Evolutionary conservation across 2,329 filamentous ascomycete genomes (phyloP), one percentile per base, ranked within the genome.

Genomic region (Cucurbitaria berberidis): DNA sequence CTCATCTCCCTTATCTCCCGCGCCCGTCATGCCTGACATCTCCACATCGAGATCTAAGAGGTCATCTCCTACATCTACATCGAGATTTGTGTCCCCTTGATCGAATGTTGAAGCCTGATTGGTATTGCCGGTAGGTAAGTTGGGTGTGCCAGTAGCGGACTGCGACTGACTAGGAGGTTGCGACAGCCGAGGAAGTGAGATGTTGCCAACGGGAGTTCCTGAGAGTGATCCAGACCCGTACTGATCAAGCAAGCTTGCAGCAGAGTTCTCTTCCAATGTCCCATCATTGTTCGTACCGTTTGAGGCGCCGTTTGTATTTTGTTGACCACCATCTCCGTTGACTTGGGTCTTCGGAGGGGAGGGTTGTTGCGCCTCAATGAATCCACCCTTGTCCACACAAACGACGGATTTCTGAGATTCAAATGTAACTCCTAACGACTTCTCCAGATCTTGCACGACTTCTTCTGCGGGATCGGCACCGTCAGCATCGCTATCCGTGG

Each of bases 301-400:
- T 32, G 75, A 68, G 8, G 70, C 70, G 32, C 74, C 74, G 51
- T 73, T 72, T 22, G 68, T 38, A 50, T 58, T 63, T 24, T 64
- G 59, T 30, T 60, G 60, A 32, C 55, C 50, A 29, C 64, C 68
- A 27, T 69, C 69, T 39, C 68, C 70, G 26, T 74, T 75, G 34
- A 67, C 59, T 39, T 71, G 67, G 15, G 60, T 36, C 43, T 63
- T 63, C n/a, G 62, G 66, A 5, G 71, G 62, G 16, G 62, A 63
- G 15, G 65, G 61, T 26, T 66, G 65, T 49, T 74, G 72, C 74
- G 91, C 85, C 73, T 91, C 78, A 29, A 79, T 76, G 45, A 85
- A 84, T 2, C 91, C 91, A 43, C 91, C 92, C 66, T 90, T 89
- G 67, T 95, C 86, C 38, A 96, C 82, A 40, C 90, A 87, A 32